Base-by-base conservation (phyloP, 441 rosid genomes). In the Gossypium trilobum region DNA sequence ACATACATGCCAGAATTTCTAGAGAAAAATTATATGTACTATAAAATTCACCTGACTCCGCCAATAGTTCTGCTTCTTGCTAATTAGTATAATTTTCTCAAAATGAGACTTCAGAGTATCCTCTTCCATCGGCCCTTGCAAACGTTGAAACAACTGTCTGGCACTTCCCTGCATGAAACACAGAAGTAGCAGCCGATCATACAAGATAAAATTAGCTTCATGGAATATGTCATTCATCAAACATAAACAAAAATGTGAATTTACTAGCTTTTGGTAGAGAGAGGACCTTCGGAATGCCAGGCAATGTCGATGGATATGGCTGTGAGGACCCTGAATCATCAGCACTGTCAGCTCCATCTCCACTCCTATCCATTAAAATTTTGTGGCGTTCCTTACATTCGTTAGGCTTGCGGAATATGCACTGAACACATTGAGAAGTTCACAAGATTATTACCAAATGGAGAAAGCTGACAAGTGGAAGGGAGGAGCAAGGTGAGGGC, bases 331-430 rank as follows among this genome's bases (percentile, higher is more conserved):
- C 97, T 54, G 97, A 92, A 84, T 96, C 99, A 81, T 96, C 99
- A 74, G 97, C 97, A 80, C 99, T 96, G 77, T 96, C 99, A 78
- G 96, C 95, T 13, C 96, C 99, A 82, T 96, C 98, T 76, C 96
- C 92, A 80, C 83, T 85, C 82, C 82, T 88, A 82, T 94, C 98
- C 94, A 96, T 92, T 78, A 96, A 82, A 81, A 80, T 72, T 77
- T 91, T 94, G 85, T 96, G 99, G 1, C 99, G 97, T 68, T 96
- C 99, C 88, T 89, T 96, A 90, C 99, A 96, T 77, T 94, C 99
- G 71, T 73, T 85, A 23, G 99, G 86, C 69, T 87, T 89, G 79
- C 98, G 98, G 75, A 88, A 91, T 78, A 92, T 87, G 79, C 95
- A 91, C 99, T 96, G 88, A 50, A 75, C 60, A 75, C 11, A 6